Evolutionary conservation across 257 asterid genomes (phyloP).

Genomic region (Jasminum sambac): DNA sequence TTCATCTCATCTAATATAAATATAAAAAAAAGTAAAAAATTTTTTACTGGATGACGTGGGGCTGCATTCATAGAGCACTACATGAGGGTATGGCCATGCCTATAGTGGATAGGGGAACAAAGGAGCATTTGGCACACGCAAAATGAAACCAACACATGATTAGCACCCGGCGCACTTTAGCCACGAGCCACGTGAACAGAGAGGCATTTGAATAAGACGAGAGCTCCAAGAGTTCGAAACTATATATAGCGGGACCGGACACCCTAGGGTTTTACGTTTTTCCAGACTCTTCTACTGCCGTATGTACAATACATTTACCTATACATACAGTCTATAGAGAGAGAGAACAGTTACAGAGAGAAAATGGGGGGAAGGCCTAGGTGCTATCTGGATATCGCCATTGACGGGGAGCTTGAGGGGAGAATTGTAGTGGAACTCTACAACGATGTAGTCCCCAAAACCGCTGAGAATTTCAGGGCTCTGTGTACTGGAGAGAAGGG

Average conservation of each 20-base stretch:
- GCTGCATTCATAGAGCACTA: no score
- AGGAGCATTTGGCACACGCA: neutral
- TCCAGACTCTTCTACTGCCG: conserved; percentile 33
- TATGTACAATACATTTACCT: neutral
- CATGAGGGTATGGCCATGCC: no score
- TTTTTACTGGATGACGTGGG: no score
- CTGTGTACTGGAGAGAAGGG: conserved; percentile 98
- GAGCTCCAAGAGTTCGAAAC: conserved; percentile 40
- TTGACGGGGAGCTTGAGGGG: conserved; percentile 92
- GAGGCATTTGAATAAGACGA: conserved; percentile 28
- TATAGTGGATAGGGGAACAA: no score
- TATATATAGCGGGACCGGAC: conserved; percentile 42
- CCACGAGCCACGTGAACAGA: neutral
- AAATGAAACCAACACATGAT: neutral
- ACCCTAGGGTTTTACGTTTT: conserved; percentile 49
- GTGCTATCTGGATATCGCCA: conserved; percentile 77
- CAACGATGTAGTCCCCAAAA: conserved; percentile 80
- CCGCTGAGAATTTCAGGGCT: conserved; percentile 96
- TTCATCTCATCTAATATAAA: no score
- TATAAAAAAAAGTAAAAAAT: no score
- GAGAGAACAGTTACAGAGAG: conserved; percentile 18
- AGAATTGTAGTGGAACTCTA: conserved; percentile 76
- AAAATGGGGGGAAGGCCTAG: conserved; percentile 43
- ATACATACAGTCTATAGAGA: conserved; percentile 12
- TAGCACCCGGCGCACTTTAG: conserved; percentile 39